These are phyloP conservation scores for Rachicladosporium sp. DNA, from an alignment of 2,329 filamentous ascomycete genomes.

Conservation along the genomic window DNA sequence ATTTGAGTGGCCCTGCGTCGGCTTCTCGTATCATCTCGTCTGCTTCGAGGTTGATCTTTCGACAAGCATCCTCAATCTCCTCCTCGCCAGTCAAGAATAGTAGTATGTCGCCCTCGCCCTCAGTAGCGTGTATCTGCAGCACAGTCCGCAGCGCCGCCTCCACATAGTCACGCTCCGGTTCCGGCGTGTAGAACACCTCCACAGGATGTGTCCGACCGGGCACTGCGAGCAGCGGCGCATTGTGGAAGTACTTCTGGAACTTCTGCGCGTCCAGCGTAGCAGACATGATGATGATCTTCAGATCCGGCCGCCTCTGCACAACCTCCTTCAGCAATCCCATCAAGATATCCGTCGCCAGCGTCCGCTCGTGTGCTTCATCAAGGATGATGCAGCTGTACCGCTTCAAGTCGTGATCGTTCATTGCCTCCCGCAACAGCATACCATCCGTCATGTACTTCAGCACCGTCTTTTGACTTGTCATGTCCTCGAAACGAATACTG, in stretches of 20 bases:
- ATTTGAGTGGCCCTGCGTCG: slow-evolving; percentile 75
- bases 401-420: slow-evolving; percentile 84
- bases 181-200: slow-evolving; percentile 96
- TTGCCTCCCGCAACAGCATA: slow-evolving; percentile 92
- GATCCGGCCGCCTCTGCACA: slow-evolving; percentile 64
- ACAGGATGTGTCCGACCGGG: slow-evolving; percentile 92
- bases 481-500: slow-evolving; percentile 97
- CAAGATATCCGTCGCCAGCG: slow-evolving; percentile 89
- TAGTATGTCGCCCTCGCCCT: slow-evolving; percentile 83
- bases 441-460: slow-evolving; percentile 99
- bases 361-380: slow-evolving; percentile 96
- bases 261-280: slow-evolving; percentile 95
- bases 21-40: slow-evolving; percentile 88
- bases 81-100: slow-evolving; percentile 96
- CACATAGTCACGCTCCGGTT: slow-evolving; percentile 91
- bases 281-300: slow-evolving; percentile 99
- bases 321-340: slow-evolving; percentile 95
- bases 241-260: slow-evolving; percentile 93
- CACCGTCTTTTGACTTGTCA: slow-evolving; percentile 74
- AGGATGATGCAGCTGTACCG: slow-evolving; percentile 97
- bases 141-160: slow-evolving; percentile 92
- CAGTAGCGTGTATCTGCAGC: slow-evolving; percentile 87
- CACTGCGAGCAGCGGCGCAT: slow-evolving; percentile 84
- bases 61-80: slow-evolving; percentile 91
- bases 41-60: slow-evolving; percentile 80